A percentile compares a stretch with the other conserved stretches of the same genome.
Conservation (phyloP, 441 rosid genomes). For the Pelargonium exstipulatum region DNA sequence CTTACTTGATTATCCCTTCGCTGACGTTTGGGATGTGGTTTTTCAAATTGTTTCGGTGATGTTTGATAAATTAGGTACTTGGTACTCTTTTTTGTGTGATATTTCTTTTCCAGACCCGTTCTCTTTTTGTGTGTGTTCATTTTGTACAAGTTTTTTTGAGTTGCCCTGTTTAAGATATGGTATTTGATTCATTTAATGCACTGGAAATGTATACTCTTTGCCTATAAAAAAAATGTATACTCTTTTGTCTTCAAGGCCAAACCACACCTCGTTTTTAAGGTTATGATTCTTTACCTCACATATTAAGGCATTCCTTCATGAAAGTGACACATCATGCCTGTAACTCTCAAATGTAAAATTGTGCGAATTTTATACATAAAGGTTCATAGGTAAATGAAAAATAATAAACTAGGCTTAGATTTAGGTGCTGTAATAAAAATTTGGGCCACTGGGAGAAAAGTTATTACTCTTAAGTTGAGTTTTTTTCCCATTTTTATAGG, state of each 20-base stretch:
- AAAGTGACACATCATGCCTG: not conserved
- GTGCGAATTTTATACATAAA: not conserved
- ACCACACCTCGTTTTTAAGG: not conserved
- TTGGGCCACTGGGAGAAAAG: not conserved
- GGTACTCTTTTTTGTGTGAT: conserved; percentile 3
- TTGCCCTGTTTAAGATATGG: not conserved
- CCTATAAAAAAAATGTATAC: not conserved
- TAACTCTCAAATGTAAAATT: not conserved
- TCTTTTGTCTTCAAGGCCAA: not conserved
- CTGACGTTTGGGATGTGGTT: conserved; percentile 74
- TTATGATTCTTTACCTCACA: not conserved
- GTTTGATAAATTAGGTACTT: conserved; percentile 75
- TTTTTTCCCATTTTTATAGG: not conserved
- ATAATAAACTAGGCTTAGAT: not conserved
- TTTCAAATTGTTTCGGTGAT: conserved; percentile 71
- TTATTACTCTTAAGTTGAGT: not conserved
- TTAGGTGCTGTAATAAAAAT: not conserved
- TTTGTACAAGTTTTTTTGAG: not conserved
- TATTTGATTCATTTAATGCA: not conserved
- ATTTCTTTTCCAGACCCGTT: not conserved
- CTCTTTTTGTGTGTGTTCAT: not conserved
- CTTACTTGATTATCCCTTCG: conserved; percentile 70
- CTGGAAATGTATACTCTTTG: not conserved
- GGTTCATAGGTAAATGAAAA: not conserved
- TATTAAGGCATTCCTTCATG: not conserved